Percentiles rank a stretch among this genome's conserved stretches.
These are phyloP conservation scores for Mucor racemosus DNA, from an alignment of 371 early-diverging fungal genomes.

Conservation along the genomic window DNA sequence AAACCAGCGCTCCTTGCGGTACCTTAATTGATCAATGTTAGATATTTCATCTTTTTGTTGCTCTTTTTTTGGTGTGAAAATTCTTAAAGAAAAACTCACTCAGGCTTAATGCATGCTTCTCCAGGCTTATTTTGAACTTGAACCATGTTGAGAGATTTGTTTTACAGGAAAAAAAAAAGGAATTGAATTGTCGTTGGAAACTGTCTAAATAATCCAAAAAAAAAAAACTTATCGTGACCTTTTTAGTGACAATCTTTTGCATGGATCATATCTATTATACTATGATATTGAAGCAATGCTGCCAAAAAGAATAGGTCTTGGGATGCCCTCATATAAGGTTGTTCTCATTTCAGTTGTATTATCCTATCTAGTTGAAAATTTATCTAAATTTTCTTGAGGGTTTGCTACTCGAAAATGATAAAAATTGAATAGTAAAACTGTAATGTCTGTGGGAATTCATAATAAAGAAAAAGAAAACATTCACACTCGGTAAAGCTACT, in stretches of 20 bases:
- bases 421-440: too few species aligned
- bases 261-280: neutral
- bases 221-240: slow-evolving; percentile 7
- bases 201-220: neutral
- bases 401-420: too few species aligned
- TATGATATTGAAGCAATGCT: neutral
- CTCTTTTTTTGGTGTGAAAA: neutral
- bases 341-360: too few species aligned
- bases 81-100: slow-evolving; percentile 13
- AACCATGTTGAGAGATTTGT: neutral
- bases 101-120: slow-evolving; percentile 32
- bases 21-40: slow-evolving; percentile 25
- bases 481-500: too few species aligned
- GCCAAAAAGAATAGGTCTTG: too few species aligned
- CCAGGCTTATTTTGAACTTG: slow-evolving; percentile 16
- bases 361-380: too few species aligned
- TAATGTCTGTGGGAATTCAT: too few species aligned
- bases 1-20: slow-evolving; percentile 48
- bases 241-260: neutral
- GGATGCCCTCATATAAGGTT: too few species aligned
- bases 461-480: too few species aligned
- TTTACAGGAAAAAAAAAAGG: neutral
- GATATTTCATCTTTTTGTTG: neutral
- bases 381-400: too few species aligned
- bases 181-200: neutral